Percentiles rank a stretch among this genome's conserved stretches.
These are phyloP conservation scores for Aspergillus proliferans DNA, from an alignment of 2,329 filamentous ascomycete species.

Conservation along the genomic window DNA sequence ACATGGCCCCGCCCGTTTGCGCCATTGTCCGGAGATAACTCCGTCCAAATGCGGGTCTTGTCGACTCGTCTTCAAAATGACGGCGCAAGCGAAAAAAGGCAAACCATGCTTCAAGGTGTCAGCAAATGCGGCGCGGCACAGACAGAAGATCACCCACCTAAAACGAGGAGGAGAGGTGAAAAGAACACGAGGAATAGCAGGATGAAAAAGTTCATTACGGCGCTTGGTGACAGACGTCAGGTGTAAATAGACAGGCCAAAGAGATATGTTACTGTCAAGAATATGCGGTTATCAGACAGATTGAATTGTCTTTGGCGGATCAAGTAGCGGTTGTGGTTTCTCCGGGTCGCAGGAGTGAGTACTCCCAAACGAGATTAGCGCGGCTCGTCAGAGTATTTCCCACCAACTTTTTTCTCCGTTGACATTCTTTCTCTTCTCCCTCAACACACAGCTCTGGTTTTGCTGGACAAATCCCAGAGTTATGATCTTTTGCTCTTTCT, in stretches of 20 bases:
- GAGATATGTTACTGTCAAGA: too few relatives aligned
- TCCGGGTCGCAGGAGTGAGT: slow-evolving; percentile 1
- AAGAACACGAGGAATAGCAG: slow-evolving; percentile 33
- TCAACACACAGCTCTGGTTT: slow-evolving; percentile 16
- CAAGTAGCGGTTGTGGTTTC: neutral
- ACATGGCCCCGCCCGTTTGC: slow-evolving; percentile 49
- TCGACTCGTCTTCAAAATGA: slow-evolving; percentile 35
- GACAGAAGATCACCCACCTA: slow-evolving; percentile 21
- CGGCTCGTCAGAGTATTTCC: slow-evolving; percentile 9
- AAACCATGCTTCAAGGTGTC: slow-evolving; percentile 40
- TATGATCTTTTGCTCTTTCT: slow-evolving; percentile 11
- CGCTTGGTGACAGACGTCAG: neutral
- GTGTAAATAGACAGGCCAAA: too few relatives aligned
- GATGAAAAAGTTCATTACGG: slow-evolving; percentile 28
- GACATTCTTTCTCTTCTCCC: slow-evolving; percentile 7
- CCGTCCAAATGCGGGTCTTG: slow-evolving; percentile 47
- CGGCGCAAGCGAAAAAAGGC: slow-evolving; percentile 43
- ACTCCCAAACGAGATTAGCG: slow-evolving; percentile 9
- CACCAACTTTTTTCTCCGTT: slow-evolving; percentile 9
- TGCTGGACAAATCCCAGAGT: slow-evolving; percentile 23
- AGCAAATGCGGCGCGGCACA: slow-evolving; percentile 7
- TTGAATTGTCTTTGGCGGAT: neutral
- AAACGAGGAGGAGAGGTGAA: slow-evolving; percentile 29
- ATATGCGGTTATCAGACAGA: too few relatives aligned
- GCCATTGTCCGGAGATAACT: slow-evolving; percentile 53